Percentiles rank a stretch among this genome's conserved stretches.
Evolutionary conservation across 257 asterid genomes (phyloP).

Genomic region (Gynochthodes officinalis): DNA sequence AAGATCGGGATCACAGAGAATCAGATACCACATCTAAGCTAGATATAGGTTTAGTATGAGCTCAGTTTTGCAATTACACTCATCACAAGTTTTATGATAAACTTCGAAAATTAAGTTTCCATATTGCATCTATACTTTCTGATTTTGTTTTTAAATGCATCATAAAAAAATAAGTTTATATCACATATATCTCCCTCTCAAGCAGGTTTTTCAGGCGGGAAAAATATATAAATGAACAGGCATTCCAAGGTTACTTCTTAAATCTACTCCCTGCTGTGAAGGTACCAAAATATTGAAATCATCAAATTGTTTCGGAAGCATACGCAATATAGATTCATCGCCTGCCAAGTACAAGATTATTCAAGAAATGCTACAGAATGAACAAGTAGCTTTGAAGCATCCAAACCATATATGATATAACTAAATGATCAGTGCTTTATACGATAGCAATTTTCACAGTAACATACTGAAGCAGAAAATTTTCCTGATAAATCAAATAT

Average conservation of each 20-base stretch:
- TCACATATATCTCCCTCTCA: not conserved
- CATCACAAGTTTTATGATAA: not conserved
- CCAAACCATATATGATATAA: not conserved
- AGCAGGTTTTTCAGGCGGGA: too few relatives aligned
- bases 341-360: not conserved
- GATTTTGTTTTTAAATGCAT: too few relatives aligned
- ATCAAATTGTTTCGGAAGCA: not conserved
- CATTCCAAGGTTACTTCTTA: too few relatives aligned
- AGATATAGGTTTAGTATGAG: not conserved
- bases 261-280: too few relatives aligned
- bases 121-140: not conserved
- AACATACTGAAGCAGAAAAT: too few relatives aligned
- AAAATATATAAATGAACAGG: too few relatives aligned
- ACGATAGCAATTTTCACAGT: too few relatives aligned
- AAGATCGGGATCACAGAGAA: not conserved
- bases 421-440: not conserved
- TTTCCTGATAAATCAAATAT: not conserved
- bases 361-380: not conserved
- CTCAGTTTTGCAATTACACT: not conserved
- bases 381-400: not conserved
- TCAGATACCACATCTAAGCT: not conserved
- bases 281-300: not conserved
- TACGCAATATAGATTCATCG: not conserved
- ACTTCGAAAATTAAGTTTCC: not conserved
- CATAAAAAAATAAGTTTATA: not conserved